Base-by-base conservation (phyloP, 2,329 filamentous ascomycete genomes). In the Sporothrix brunneoviolacea region DNA sequence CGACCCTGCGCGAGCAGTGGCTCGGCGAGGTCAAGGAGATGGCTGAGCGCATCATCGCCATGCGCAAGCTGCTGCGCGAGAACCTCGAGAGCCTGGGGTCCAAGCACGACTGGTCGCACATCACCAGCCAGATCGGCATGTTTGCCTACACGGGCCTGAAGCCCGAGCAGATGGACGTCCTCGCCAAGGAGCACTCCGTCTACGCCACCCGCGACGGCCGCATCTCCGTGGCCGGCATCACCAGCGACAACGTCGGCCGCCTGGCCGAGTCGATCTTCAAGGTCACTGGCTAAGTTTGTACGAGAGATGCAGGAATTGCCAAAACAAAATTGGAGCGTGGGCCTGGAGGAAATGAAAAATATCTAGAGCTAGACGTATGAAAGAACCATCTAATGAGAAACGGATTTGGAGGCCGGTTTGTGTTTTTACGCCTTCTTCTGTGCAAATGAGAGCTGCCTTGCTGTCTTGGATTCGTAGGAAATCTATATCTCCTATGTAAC, bases 71-170 rank as follows among this genome's bases (percentile, higher is more conserved):
- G 50, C 83, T 98, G 66, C 94, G 93, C 80, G 81, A 89, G 62
- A 94, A 97, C 76, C 83, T 98, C 50, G 88, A 96, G 81, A 84
- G 87, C 71, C 82, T 96, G 56, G 91, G 91, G 67, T 93, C 87
- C 77, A 90, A 90, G 80, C 89, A 94, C 72, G 88, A 97, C 77
- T 98, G 93, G 93, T 88, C 85, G 69, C 93, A 98, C 79, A 98
- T 98, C 73, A 97, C 93, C 60, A 91, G 79, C 72, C 89, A 95
- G 81, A 98, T 98, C 64, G 93, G 93, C 74, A 98, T 98, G 93
- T 98, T 98, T 66, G 91, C 93, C 61, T 98, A 95, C 80, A 98
- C 93, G 47, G 93, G 93, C 55, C 76, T 98, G 63, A 91, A 78
- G 62, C 75, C 91, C 50, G 84, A 91, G 72, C 87, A 96, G 75